These are phyloP conservation scores for Biancaea sappan DNA, from an alignment of 306 rosid genomes.

Conservation along the genomic window DNA sequence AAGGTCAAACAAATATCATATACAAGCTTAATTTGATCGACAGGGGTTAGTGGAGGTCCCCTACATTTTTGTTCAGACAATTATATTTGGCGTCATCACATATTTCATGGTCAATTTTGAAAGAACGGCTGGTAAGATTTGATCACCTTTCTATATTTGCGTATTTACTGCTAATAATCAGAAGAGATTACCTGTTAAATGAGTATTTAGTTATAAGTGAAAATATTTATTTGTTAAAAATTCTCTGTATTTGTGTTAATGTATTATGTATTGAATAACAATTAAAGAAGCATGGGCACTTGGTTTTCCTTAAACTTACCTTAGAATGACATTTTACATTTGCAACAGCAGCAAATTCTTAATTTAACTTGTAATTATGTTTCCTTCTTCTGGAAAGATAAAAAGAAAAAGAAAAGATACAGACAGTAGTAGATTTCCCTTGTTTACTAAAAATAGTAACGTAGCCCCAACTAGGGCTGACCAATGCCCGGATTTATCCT, in stretches of 20 bases:
- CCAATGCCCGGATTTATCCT: no score
- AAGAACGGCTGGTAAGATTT: conserved; percentile 49
- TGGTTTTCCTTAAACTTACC: not conserved
- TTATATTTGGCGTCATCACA: conserved; percentile 70
- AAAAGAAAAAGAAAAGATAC: not conserved
- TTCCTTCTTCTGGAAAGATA: conserved; percentile 6
- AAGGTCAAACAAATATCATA: not conserved
- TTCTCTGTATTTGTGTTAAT: not conserved
- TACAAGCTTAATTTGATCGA: conserved; percentile 9
- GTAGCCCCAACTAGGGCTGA: not conserved
- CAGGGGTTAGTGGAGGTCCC: conserved; percentile 94
- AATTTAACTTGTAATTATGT: not conserved
- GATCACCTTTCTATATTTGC: conserved; percentile 3
- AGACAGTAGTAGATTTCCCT: not conserved
- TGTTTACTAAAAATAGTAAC: not conserved
- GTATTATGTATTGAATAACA: not conserved
- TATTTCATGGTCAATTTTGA: conserved; percentile 82
- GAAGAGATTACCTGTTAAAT: no score
- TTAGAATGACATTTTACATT: not conserved
- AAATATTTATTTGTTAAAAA: not conserved
- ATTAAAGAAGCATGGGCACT: not conserved
- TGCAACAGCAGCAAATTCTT: not conserved
- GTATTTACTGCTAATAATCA: no score
- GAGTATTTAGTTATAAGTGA: no score
- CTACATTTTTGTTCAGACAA: conserved; percentile 65